Base-by-base conservation (phyloP, 768 basidiomycete genomes). In the Boletus huronensis region DNA sequence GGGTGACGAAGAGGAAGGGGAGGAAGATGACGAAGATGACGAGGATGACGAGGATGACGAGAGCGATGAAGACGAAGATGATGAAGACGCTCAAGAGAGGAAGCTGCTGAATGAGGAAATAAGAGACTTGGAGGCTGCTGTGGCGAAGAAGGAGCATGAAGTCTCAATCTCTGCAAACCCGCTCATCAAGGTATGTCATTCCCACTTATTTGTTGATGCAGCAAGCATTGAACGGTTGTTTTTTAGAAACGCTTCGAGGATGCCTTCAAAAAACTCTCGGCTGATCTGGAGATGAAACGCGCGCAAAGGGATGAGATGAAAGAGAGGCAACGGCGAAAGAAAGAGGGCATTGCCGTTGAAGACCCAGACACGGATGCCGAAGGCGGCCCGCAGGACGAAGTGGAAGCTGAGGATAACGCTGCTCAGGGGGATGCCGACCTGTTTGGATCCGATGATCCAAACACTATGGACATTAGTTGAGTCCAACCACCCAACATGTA, bases 181-280 rank as follows among this genome's bases (percentile, higher is more conserved):
- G 35, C 80, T 96, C 52, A 93, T 97, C 67, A 85, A 84, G 78
- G 92, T 90, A 58, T 62, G 26, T 32, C 34, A 26, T 13, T 31
- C 44, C 1, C 10, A 17, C 10, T 38, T 52, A n/a, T 52, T 32
- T 46, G 14, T 7, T 10, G 35, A 29, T 17, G n/a, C 21, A 7
- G 8, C 16, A 19, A 19, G 48, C 8, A 35, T 17, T 57, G 13
- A 63, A 2, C 32, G 35, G 23, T 29, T 11, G 26, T 55, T 54
- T 54, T 48, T 19, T 63, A 94, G 88, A 88, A 88, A 82, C 93
- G 93, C 34, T 95, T 96, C 71, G 92, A 95, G 68, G 94, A 96
- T 67, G 88, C 90, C 17, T 71, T 95, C 64, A 90, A 86, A 76
- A 97, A 96, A 71, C 77, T 97, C 45, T 81, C 85, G 11, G 82